Evolutionary conservation across 2,329 filamentous ascomycete genomes (phyloP).

Genomic region (Aspergillus ruber): DNA sequence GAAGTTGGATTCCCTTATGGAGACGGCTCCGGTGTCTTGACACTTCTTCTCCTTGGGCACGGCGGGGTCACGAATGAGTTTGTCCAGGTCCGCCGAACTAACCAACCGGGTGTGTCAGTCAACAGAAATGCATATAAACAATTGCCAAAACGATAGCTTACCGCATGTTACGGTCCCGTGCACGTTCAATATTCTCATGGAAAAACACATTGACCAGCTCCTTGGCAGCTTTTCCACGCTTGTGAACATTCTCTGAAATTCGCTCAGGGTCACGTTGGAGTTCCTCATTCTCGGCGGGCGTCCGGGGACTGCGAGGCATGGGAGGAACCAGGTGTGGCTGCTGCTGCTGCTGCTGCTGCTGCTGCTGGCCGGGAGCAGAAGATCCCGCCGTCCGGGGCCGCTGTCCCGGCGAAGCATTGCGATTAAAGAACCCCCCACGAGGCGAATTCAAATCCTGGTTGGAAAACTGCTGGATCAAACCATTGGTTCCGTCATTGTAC

Average conservation of each 20-base stretch:
- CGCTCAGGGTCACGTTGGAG: conserved; percentile 75
- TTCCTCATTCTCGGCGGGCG: conserved; percentile 57
- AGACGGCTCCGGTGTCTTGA: conserved; percentile 76
- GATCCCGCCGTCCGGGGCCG: conserved; percentile 76
- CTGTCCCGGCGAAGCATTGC: conserved; percentile 63
- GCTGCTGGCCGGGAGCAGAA: conserved; percentile 45
- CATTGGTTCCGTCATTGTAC: conserved; percentile 72
- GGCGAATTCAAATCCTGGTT: conserved; percentile 84
- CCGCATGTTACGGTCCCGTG: conserved; percentile 91
- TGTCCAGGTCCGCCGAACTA: conserved; percentile 88
- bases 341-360: conserved; percentile 48
- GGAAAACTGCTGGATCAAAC: conserved; percentile 90
- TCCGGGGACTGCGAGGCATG: conserved; percentile 53
- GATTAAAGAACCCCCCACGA: conserved; percentile 62
- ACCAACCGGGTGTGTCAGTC: conserved; percentile 3
- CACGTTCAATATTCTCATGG: conserved; percentile 95
- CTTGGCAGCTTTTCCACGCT: conserved; percentile 61
- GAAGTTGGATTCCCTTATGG: conserved; percentile 85
- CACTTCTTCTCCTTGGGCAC: conserved; percentile 71
- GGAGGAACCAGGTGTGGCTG: conserved; percentile 61
- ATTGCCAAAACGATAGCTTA: conserved; percentile 37
- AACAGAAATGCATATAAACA: neutral
- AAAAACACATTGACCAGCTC: conserved; percentile 73
- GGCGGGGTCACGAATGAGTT: conserved; percentile 70
- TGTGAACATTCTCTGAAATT: conserved; percentile 80